These are phyloP conservation scores for Stachybotrys elegans DNA, from an alignment of 2,329 filamentous ascomycete species.

Conservation along the genomic window DNA sequence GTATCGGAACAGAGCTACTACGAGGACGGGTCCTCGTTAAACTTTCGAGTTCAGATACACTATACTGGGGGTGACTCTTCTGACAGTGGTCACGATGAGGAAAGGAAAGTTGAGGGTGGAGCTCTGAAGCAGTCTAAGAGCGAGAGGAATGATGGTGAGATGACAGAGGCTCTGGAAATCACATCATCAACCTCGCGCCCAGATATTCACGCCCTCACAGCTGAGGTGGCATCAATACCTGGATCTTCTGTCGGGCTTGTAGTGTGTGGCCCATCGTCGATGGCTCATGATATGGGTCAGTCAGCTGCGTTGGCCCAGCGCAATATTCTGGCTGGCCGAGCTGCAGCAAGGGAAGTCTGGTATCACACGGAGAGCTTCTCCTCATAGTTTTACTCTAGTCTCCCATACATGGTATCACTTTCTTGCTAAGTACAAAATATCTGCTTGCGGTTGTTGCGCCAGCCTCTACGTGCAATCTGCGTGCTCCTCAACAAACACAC, in stretches of 20 bases:
- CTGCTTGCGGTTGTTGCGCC: no score
- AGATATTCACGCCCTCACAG: conserved; percentile 19
- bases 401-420: no score
- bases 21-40: neutral
- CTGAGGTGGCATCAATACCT: conserved; percentile 3
- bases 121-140: neutral
- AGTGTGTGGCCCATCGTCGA: conserved; percentile 17
- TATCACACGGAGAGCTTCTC: conserved; percentile 19
- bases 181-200: conserved; percentile 20
- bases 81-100: neutral
- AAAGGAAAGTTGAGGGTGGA: neutral
- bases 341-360: conserved; percentile 14
- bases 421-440: no score
- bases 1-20: neutral
- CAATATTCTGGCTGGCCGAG: conserved; percentile 9
- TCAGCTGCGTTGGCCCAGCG: conserved; percentile 15
- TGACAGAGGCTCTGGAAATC: neutral
- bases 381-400: no score
- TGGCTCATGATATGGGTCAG: conserved; percentile 15
- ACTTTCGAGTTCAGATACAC: neutral
- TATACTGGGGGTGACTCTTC: neutral
- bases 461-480: no score
- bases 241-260: conserved; percentile 12
- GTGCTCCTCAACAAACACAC: no score
- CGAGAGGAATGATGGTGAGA: neutral